These are phyloP conservation scores for Medicago lupulina DNA, from an alignment of 306 rosid species.

Conservation along the genomic window DNA sequence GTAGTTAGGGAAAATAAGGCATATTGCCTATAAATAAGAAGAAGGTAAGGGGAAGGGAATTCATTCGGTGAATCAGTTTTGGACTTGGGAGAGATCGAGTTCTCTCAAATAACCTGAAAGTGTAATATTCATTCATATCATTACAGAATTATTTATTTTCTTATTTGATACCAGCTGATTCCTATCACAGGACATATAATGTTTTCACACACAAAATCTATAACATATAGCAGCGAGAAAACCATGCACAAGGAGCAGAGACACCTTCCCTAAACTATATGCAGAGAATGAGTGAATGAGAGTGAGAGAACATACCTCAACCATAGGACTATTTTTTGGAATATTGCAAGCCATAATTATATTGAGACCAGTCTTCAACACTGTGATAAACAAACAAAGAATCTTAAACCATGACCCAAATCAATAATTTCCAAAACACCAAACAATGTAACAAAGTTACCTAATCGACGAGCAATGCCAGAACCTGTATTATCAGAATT, in stretches of 20 bases:
- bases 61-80: background rate
- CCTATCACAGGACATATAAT: background rate
- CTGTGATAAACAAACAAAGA: conserved; percentile 49
- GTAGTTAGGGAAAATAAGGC: background rate
- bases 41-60: background rate
- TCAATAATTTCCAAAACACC: background rate
- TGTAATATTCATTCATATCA: background rate
- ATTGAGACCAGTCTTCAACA: conserved; percentile 79
- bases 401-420: conserved; percentile 15
- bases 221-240: background rate
- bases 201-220: background rate
- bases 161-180: background rate
- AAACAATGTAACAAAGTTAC: conserved; percentile 45
- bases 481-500: conserved; percentile 87
- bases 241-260: background rate
- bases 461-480: conserved; percentile 82
- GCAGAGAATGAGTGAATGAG: background rate
- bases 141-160: background rate
- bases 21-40: background rate
- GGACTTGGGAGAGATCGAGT: background rate
- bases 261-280: background rate
- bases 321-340: conserved; percentile 74
- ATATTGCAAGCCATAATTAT: conserved; percentile 84
- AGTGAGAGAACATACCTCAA: conserved; percentile 62
- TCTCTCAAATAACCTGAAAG: background rate